Base-by-base conservation (phyloP, 2,329 filamentous ascomycete species). In the Fusarium equiseti region DNA sequence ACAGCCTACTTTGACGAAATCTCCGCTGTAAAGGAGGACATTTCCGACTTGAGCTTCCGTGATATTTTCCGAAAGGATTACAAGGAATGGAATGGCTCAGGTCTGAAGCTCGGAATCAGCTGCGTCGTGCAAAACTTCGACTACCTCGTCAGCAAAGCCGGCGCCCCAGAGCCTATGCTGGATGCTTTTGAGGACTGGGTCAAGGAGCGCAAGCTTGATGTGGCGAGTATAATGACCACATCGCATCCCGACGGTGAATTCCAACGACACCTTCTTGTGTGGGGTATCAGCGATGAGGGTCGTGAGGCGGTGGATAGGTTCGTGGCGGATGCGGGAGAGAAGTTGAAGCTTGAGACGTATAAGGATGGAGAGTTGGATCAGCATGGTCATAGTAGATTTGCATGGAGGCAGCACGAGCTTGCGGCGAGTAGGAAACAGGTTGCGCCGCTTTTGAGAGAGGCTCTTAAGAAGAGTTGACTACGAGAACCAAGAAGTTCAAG, bases 11-110 rank as follows among this genome's bases (percentile, higher is more conserved):
- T 88, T 76, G 77, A 85, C 7, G 81, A 88, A 59, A 85, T 95
- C 27, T 83, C 84, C 2, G 79, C 79, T 8, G 90, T 92, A 8
- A 95, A 95, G 79, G 86, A 89, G 68, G 87, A 94, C 71, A 85
- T 96, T 54, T 87, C 85, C 5, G 72, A 77, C 0, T 80, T 96
- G 48, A 82, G 81, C 40, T 79, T 94, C 71, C 81, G 86, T 24
- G 92, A 95, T 72, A 86, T 95, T 42, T 80, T 95, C 55, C 85
- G 91, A 69, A 95, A 95, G 79, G 93, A 97, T 80, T 97, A 95
- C 81, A 97, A 97, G 81, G 86, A 92, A 76, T 96, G 92, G 92
- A 81, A 81, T 13, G 88, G 89, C 59, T 81, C 82, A 13, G 81
- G 79, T 1, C 76, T 89, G 40, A 83, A 81, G 20, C 83, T 95